Percentiles rank a stretch among this genome's conserved stretches.
Evolutionary conservation across 169 alveolate genomes (phyloP).

Genomic region (Plasmodium blacklocki): DNA sequence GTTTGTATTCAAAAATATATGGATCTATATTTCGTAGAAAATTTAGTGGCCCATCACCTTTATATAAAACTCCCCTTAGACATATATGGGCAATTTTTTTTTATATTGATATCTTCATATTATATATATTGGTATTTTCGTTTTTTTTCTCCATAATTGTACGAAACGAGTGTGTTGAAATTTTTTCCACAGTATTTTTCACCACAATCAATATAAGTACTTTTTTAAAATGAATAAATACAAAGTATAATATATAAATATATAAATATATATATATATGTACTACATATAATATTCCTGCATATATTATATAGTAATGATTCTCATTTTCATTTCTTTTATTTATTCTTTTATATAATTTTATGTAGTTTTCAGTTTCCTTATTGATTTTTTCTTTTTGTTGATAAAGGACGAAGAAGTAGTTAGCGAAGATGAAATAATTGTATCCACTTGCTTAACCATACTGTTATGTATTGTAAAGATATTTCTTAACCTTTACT

Average conservation of each 20-base stretch:
- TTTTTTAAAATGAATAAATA: neutral
- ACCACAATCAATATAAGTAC: constrained; percentile 60
- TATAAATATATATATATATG: neutral
- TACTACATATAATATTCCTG: neutral
- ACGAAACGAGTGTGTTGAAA: constrained; percentile 61
- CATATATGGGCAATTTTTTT: constrained; percentile 68
- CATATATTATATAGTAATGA: neutral
- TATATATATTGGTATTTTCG: constrained; percentile 46
- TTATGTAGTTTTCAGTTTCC: constrained; percentile 39
- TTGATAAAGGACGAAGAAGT: constrained; percentile 64
- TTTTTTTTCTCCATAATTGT: constrained; percentile 39
- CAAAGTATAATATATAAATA: constrained; percentile 18
- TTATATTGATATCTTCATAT: constrained; percentile 42
- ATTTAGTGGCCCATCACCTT: constrained; percentile 73
- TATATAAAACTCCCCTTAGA: constrained; percentile 69
- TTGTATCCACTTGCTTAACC: constrained; percentile 37
- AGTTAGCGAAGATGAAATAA: constrained; percentile 70
- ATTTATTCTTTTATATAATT: neutral
- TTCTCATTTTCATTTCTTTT: neutral
- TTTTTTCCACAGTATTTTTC: constrained; percentile 23
- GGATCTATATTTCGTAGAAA: constrained; percentile 53
- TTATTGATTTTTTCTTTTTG: constrained; percentile 55
- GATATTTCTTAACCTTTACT: constrained; percentile 25
- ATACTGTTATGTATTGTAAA: constrained; percentile 32
- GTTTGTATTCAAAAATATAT: constrained; percentile 40